Conservation (phyloP, 305 asterid species). For the Fraxinus baroniana region DNA sequence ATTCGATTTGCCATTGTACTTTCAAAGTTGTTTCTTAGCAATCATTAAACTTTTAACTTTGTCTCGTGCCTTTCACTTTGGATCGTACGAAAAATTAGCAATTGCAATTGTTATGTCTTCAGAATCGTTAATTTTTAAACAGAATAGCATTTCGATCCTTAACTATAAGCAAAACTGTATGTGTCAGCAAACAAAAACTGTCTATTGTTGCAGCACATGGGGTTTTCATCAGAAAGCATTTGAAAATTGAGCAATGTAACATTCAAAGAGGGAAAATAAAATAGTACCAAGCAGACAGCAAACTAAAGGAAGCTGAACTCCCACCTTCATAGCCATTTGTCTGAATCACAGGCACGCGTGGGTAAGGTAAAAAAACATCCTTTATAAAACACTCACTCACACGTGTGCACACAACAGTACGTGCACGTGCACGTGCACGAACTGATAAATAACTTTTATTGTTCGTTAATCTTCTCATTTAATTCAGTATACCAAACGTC, state of each 20-base stretch:
- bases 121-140: not conserved
- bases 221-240: not conserved
- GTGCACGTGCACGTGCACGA: too few species aligned
- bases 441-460: too few species aligned
- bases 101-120: not conserved
- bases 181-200: slow-evolving; percentile 1
- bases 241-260: slow-evolving; percentile 14
- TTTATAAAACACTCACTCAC: not conserved
- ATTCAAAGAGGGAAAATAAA: not conserved
- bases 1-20: not conserved
- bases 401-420: not conserved
- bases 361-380: not conserved
- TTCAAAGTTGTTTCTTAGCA: not conserved
- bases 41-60: not conserved
- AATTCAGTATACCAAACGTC: not conserved
- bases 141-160: not conserved
- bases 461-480: not conserved
- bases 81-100: not conserved
- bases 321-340: slow-evolving; percentile 16
- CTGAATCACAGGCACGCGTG: slow-evolving; percentile 38
- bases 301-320: slow-evolving; percentile 22
- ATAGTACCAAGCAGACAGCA: slow-evolving; percentile 12
- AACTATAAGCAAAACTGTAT: not conserved
- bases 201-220: not conserved
- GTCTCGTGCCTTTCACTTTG: not conserved